Base-by-base conservation (phyloP, 2,329 filamentous ascomycete genomes). In the Aspergillus glaucus region DNA sequence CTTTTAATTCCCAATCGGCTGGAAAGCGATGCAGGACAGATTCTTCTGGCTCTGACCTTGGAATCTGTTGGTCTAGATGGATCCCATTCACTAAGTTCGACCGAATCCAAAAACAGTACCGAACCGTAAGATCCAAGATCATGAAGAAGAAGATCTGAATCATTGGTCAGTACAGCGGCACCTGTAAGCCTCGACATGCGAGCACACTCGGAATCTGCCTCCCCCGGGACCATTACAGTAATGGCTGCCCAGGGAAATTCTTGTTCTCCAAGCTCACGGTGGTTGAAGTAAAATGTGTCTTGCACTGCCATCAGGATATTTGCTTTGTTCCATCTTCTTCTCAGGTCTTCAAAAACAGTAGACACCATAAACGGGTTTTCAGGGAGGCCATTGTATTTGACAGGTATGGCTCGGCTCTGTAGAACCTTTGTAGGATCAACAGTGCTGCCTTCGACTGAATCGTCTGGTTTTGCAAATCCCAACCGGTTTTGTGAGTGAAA, bases 191-290 rank as follows among this genome's bases (percentile, higher is more conserved):
- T 75, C 6, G 87, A 76, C 46, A 82, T 75, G 12, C 76, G 69
- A 3, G 88, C 89, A 64, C 90, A 95, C 69, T 82, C 93, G 21
- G 76, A 69, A 62, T 97, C 92, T 1, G 92, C 92, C 68, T 97
- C 92, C 0, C 87, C 90, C 0, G 88, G 83, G 0, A 95, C 85
- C 10, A 93, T 75, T 21, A 75, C 69, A 0, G 75, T 76, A 5
- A 70, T 57, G 2, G 62, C 51, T 7, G 60, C 62, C 68, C 68
- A 73, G 14, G 59, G 59, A 47, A 61, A 64, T 4, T 54, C 26
- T 19, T 40, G 10, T 12, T 21, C 54, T n/a, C 39, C 43, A 19
- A 52, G 26, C 4, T 47, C 41, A 22, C 45, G 17, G 7, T 72
- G 41, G 75, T 62, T 51, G 53, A 59, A 4, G 54, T 64, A 43